Base-by-base conservation (phyloP, 1,284 basidiomycete species). In the Puccinia polysora region DNA sequence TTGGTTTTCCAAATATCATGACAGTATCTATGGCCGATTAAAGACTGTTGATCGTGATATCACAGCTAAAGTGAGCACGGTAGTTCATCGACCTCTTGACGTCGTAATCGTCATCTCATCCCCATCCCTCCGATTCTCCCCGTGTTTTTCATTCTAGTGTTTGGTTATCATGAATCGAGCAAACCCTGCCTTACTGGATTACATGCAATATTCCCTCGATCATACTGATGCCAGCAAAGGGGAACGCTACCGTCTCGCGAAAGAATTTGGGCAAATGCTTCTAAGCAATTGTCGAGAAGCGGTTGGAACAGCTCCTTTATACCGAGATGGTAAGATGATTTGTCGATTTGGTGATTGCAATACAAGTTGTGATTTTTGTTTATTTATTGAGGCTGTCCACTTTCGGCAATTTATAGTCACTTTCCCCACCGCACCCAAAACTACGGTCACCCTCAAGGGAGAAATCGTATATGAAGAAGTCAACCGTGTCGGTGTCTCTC, bases 101-200 rank as follows among this genome's bases (percentile, higher is more conserved):
- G n/a, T n/a, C n/a, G n/a, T n/a, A n/a, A n/a, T n/a, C n/a, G n/a
- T 36, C 18, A 62, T 12, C 1, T 28, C 32, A 38, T 63, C 40
- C 20, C 32, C 50, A n/a, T 43, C 23, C 25, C 25, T 47, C 25
- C 2, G 28, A 30, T 38, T 6, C 23, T 10, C 32, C 76, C 87
- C 89, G 71, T 91, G 93, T 80, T 92, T 56, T 14, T 34, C 32
- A n/a, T 91, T 91, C 76, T 89, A 93, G 73, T 97, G 94, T 83
- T 93, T 98, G 76, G 88, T 90, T 68, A 89, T 98, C 80, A 92
- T 98, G 84, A 97, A 97, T 82, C 88, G 95, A 76, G 94, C 94
- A 25, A 95, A 97, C 80, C 89, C 89, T 12, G 87, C 88, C 74
- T 86, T 95, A 77, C 82, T 96, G 56, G 78, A 83, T 6, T 97